Conservation (phyloP, 495 filamentous ascomycete genomes). For the Tuber calosporum region DNA sequence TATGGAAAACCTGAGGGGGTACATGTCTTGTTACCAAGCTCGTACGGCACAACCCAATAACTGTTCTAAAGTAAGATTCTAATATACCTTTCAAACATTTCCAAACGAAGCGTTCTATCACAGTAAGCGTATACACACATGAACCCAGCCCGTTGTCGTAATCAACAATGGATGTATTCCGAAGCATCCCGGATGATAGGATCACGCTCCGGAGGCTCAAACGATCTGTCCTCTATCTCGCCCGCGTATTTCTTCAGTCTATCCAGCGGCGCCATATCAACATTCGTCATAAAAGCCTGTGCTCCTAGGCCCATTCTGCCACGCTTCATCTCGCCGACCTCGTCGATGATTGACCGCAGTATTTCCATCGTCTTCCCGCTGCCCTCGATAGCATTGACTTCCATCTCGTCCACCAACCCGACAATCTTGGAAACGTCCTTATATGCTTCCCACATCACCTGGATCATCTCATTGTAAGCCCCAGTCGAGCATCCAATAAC, state of each 20-base stretch:
- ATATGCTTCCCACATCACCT: conserved; percentile 51
- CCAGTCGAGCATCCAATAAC: conserved; percentile 53
- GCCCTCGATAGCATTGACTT: conserved; percentile 52
- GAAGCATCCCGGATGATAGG: not conserved
- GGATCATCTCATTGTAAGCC: conserved; percentile 58
- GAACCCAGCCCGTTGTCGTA: not conserved
- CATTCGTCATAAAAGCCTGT: conserved; percentile 19
- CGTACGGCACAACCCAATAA: not conserved
- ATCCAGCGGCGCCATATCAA: conserved; percentile 8
- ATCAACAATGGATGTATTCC: not conserved
- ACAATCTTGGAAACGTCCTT: conserved; percentile 51
- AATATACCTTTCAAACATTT: not conserved
- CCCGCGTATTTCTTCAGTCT: not conserved
- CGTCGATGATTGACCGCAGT: conserved; percentile 39
- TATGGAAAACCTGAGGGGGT: not conserved
- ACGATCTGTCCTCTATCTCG: not conserved
- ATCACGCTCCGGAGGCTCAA: not conserved
- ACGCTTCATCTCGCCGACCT: conserved; percentile 14
- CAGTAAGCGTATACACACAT: not conserved
- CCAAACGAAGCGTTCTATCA: not conserved
- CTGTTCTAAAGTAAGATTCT: not conserved
- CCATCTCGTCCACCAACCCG: conserved; percentile 57
- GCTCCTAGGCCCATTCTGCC: not conserved
- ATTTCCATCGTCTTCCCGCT: conserved; percentile 47
- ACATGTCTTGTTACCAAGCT: not conserved